Evolutionary conservation across 495 filamentous ascomycete species (phyloP), one percentile per base, ranked within the genome.

Genomic region (Astrocystis sublimbata): DNA sequence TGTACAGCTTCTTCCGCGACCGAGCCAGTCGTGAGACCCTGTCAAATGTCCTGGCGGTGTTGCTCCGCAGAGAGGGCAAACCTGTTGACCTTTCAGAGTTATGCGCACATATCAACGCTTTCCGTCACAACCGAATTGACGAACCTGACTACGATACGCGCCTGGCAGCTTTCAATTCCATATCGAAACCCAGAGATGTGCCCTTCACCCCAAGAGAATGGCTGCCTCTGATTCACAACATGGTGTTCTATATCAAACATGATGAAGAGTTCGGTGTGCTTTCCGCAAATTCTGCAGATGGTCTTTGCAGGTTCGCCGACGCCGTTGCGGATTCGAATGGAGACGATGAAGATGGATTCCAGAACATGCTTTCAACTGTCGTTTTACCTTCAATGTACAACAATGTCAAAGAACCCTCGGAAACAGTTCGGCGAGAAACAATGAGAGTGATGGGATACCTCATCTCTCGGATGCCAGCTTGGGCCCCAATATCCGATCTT

Each of bases 1-100:
- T 96, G 46, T 97, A 96, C 60, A 88, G 89, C 41, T 96, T 88
- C 72, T 96, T 96, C 79, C 89, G 85, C 65, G 92, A 96, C 68
- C 85, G 87, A 41, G 68, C 77, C 26, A 93, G 89, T 68, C 81
- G 94, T 58, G 78, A 86, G 60, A 79, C 87, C 0, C 74, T 98
- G 23, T 88, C 89, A 23, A 78, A 84, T 54, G 88, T 97, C 12
- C 75, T 97, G 19, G 73, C 75, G 24, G 87, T 88, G 28, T 86
- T 96, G 64, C 42, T 85, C 89, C 17, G 70, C 78, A 4, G 83
- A 83, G 24, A 86, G 91, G 63, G 61, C 80, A 13, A 78, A 84
- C 13, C 80, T 89, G 3, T 62, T 74, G 33, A 83, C 88, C 58
- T 82, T 90, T 90, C 92, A 10, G 74, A 74, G 9, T 78, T 98